phyloP scores from a whole-genome alignment of 805 yeast species.

The Lachancea quebecensis region DNA sequence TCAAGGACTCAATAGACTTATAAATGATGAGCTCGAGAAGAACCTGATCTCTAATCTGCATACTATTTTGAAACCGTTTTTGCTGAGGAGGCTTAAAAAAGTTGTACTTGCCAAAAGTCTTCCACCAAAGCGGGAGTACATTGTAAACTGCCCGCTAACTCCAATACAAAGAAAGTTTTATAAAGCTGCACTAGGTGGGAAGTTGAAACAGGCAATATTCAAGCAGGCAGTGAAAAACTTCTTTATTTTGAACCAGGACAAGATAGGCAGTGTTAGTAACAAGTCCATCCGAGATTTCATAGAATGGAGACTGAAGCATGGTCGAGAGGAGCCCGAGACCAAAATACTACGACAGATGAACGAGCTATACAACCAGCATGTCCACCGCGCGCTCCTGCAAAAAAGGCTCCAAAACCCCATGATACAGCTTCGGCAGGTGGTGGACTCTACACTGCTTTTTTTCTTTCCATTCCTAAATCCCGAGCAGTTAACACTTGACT shows the following conservation, averaged over 20 bases:
- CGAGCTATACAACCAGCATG: conserved; percentile 25
- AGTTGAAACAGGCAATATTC: conserved; percentile 39
- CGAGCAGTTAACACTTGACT: conserved; percentile 35
- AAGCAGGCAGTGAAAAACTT: conserved; percentile 47
- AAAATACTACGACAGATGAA: conserved; percentile 20
- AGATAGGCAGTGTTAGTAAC: conserved; percentile 27
- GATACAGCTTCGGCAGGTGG: conserved; percentile 80
- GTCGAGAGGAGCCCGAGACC: conserved; percentile 4
- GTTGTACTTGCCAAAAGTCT: conserved; percentile 57
- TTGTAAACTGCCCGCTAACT: conserved; percentile 66
- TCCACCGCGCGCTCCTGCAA: conserved; percentile 37
- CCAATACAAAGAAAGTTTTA: conserved; percentile 59
- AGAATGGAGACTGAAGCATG: conserved; percentile 27
- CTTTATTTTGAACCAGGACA: conserved; percentile 35
- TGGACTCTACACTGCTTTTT: conserved; percentile 80
- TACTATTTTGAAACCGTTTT: conserved; percentile 80
- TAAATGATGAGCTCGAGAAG: conserved; percentile 52
- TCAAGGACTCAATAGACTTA: conserved; percentile 33
- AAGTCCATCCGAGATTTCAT: conserved; percentile 39
- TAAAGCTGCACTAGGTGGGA: conserved; percentile 39
- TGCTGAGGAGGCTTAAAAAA: conserved; percentile 72
- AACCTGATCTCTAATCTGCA: conserved; percentile 71
- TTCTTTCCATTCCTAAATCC: conserved; percentile 64
- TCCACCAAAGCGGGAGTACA: conserved; percentile 88
- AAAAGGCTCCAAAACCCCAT: conserved; percentile 58